Evolutionary conservation across 2,329 filamentous ascomycete genomes (phyloP), one percentile per base, ranked within the genome.

Genomic region (Epichloe aotearoae): DNA sequence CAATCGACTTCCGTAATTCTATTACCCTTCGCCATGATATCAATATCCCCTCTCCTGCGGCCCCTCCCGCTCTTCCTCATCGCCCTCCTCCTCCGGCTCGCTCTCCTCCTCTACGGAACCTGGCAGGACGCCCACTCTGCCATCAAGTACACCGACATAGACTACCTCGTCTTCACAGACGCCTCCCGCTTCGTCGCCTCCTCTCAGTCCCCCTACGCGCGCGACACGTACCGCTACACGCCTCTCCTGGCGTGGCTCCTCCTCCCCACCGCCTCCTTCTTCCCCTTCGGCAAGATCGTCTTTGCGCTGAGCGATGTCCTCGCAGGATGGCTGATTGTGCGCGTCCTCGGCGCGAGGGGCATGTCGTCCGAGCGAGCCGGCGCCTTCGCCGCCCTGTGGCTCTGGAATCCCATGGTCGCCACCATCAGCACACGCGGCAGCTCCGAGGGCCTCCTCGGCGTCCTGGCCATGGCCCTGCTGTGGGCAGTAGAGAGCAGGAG

Each of bases 151-250:
- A 98, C 93, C 48, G 93, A 98, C 69, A 96, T 98, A 61, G 93
- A 98, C 74, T 98, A 98, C 69, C 82, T 89, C 57, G 93, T 98
- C 66, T 98, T 98, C 73, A 97, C 93, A 46, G 91, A 97, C 66
- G 93, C 93, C 26, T 81, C 93, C 2, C 85, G 86, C 56, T 91
- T 86, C 67, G 68, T 88, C 42, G 70, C 82, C 3, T 72, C 68
- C n/a, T 79, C 79, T 3, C 69, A 71, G 45, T 87, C 86, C 0
- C 93, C 93, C 2, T 98, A 98, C 66, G 77, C 79, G 40, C 82
- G 93, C 50, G 91, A 93, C 62, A 98, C 93, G 0, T 98, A 98
- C 72, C 86, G 93, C 53, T 98, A 98, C 72, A 97, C 93, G 30
- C 93, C 93, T 0, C 73, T 98, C 1, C 77, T 98, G 1, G 88